Percentiles rank a stretch among this genome's conserved stretches.
These are phyloP conservation scores for Yamadazyma conglobata DNA, from an alignment of 1,139 yeast species.

Conservation along the genomic window DNA sequence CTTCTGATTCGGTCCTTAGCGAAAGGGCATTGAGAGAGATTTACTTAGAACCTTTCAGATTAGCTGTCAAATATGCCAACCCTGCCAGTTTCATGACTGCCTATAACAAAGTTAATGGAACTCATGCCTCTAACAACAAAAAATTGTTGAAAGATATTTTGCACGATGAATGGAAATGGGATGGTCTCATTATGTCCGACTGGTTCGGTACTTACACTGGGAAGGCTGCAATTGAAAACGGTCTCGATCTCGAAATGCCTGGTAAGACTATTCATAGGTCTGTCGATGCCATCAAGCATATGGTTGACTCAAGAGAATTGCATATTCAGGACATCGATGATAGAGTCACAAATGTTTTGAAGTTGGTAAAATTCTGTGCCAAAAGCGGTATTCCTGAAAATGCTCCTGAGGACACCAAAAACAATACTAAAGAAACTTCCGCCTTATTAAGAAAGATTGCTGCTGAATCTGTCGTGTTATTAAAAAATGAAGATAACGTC, in stretches of 20 bases:
- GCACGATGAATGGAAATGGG: conserved; percentile 32
- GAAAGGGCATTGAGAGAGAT: conserved; percentile 61
- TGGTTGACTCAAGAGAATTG: conserved; percentile 29
- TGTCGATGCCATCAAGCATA: conserved; percentile 27
- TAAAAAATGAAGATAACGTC: conserved; percentile 46
- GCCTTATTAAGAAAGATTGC: conserved; percentile 44
- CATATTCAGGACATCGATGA: conserved; percentile 34
- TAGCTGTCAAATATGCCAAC: conserved; percentile 47
- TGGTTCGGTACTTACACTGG: conserved; percentile 58
- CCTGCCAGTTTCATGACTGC: conserved; percentile 49
- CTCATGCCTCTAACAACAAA: conserved; percentile 48
- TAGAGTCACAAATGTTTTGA: conserved; percentile 46
- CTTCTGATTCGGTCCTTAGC: conserved; percentile 46
- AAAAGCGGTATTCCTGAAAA: conserved; percentile 37
- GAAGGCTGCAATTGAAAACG: conserved; percentile 46
- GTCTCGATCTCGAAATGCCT: conserved; percentile 64
- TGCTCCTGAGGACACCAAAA: conserved; percentile 23
- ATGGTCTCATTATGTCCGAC: conserved; percentile 57
- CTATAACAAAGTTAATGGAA: conserved; percentile 58
- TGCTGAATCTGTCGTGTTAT: conserved; percentile 49
- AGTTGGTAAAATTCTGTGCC: conserved; percentile 39
- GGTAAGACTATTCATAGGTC: conserved; percentile 52
- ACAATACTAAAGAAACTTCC: conserved; percentile 43
- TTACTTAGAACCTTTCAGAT: conserved; percentile 59
- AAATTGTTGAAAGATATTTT: conserved; percentile 42